A percentile compares a stretch with the other conserved stretches of the same genome.
Conservation (phyloP, 495 filamentous ascomycete genomes). For the Hypoxylon fuscum region DNA sequence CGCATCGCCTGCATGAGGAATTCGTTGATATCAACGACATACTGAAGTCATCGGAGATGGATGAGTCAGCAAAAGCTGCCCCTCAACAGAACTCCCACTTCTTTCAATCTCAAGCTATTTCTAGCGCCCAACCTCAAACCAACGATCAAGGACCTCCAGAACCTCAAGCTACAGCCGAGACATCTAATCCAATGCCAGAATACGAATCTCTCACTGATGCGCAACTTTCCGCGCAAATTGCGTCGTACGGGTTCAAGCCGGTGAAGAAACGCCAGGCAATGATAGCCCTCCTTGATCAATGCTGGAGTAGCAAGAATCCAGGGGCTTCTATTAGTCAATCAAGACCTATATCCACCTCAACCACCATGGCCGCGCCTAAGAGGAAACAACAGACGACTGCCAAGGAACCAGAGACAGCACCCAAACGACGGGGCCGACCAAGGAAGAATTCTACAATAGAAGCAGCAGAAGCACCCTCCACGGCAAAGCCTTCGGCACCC, state of each 20-base stretch:
- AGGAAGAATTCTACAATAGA: slow-evolving; percentile 45
- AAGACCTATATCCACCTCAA: slow-evolving; percentile 38
- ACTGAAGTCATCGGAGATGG: slow-evolving; percentile 31
- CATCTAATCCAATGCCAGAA: slow-evolving; percentile 60
- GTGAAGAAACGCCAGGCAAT: slow-evolving; percentile 74
- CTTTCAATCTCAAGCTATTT: slow-evolving; percentile 12
- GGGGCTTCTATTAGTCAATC: slow-evolving; percentile 10
- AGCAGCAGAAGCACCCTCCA: slow-evolving; percentile 19
- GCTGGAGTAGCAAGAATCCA: slow-evolving; percentile 68
- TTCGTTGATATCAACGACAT: slow-evolving; percentile 53
- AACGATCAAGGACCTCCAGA: slow-evolving; percentile 1
- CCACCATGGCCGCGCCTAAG: slow-evolving; percentile 12
- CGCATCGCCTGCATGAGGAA: slow-evolving; percentile 14
- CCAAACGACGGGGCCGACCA: slow-evolving; percentile 55
- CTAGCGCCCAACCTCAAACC: slow-evolving; percentile 31
- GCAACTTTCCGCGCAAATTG: slow-evolving; percentile 69
- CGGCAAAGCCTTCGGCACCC: slow-evolving; percentile 20
- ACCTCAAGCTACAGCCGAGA: slow-evolving; percentile 11
- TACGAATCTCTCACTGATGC: slow-evolving; percentile 70
- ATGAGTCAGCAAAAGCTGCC: slow-evolving; percentile 1
- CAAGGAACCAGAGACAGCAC: slow-evolving; percentile 24
- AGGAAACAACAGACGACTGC: slow-evolving; percentile 11
- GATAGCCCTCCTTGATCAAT: slow-evolving; percentile 75
- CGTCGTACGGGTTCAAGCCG: slow-evolving; percentile 77
- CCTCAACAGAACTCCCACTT: slow-evolving; percentile 12